Evolutionary conservation across 1,284 basidiomycete species (phyloP), one percentile per base, ranked within the genome.

Genomic region (Leccinum solheimii): DNA sequence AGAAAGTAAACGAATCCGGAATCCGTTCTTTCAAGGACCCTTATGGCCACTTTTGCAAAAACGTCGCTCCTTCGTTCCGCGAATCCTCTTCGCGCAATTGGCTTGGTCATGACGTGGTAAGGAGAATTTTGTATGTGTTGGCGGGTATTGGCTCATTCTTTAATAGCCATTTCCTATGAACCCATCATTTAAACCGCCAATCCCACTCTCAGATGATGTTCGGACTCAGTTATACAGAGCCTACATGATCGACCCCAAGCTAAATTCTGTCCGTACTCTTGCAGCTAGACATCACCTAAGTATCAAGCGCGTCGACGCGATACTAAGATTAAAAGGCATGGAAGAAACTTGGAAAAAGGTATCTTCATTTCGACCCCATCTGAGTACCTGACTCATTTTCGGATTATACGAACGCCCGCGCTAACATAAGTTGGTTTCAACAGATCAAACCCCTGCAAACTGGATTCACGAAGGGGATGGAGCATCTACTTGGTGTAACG

Each of bases 81-180:
- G 70, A 74, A 57, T 55, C 67, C 45, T 70, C 70, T 45, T 80
- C 84, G 26, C 77, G 78, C 55, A 84, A 85, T 57, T 89, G 86
- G 85, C 77, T 89, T 23, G 82, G 84, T 66, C 78, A 76, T 38
- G 71, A 80, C 69, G 78, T 81, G 78, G 86, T 83, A 75, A 80
- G 80, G 69, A 70, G 70, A 77, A 67, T 66, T 51, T 60, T 57
- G 10, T 23, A 63, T 32, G 9, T 36, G 19, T n/a, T 14, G 14
- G 49, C 58, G 32, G 53, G 45, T 11, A 8, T 34, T 14, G 30
- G 14, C 40, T 71, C 53, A 67, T 60, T 49, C 57, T 63, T 56
- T 26, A 21, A 43, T 50, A 90, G 88, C 92, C 92, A 1, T 95
- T 94, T 73, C 91, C 92, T 14, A 78, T 91, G 75, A 95, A 95